Evolutionary conservation across 2,329 filamentous ascomycete species (phyloP).

Genomic region (Huntiella bhutanensis): DNA sequence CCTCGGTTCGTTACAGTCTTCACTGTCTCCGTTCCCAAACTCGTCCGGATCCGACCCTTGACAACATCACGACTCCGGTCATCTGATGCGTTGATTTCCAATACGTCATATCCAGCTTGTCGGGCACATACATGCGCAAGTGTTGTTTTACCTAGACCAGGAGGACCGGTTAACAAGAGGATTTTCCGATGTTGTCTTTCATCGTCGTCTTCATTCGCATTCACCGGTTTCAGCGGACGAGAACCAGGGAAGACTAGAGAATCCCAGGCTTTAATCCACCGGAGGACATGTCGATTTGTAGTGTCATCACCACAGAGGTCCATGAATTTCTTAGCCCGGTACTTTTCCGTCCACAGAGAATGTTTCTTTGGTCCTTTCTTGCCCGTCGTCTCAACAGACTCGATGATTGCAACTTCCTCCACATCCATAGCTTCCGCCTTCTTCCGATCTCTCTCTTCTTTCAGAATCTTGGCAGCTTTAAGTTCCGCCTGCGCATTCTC

Average conservation of each 20-base stretch:
- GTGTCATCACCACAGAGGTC: constrained; percentile 89
- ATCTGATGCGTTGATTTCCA: constrained; percentile 96
- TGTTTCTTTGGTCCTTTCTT: constrained; percentile 26
- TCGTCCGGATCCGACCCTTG: constrained; percentile 75
- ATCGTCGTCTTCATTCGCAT: constrained; percentile 25
- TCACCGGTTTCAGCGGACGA: constrained; percentile 26
- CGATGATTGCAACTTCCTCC: constrained; percentile 14
- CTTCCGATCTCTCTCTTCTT: constrained; percentile 1
- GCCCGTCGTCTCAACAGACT: constrained; percentile 22
- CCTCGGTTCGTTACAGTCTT: constrained; percentile 45
- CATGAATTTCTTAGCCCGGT: constrained; percentile 76
- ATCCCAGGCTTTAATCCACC: constrained; percentile 93
- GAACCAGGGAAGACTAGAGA: constrained; percentile 72
- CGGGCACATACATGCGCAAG: constrained; percentile 86
- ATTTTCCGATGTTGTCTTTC: constrained; percentile 75
- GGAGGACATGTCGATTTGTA: constrained; percentile 74
- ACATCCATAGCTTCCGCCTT: not conserved
- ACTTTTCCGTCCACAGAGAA: constrained; percentile 91
- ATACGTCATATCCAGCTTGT: constrained; percentile 87
- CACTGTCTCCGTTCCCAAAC: constrained; percentile 84
- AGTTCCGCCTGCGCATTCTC: constrained; percentile 48
- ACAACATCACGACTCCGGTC: constrained; percentile 82
- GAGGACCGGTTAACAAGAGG: constrained; percentile 73
- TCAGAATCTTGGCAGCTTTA: constrained; percentile 14
- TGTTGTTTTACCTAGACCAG: constrained; percentile 88